Evolutionary conservation across 1,284 basidiomycete genomes (phyloP), one percentile per base, ranked within the genome.

Genomic region (Phaffia rhodozyma): DNA sequence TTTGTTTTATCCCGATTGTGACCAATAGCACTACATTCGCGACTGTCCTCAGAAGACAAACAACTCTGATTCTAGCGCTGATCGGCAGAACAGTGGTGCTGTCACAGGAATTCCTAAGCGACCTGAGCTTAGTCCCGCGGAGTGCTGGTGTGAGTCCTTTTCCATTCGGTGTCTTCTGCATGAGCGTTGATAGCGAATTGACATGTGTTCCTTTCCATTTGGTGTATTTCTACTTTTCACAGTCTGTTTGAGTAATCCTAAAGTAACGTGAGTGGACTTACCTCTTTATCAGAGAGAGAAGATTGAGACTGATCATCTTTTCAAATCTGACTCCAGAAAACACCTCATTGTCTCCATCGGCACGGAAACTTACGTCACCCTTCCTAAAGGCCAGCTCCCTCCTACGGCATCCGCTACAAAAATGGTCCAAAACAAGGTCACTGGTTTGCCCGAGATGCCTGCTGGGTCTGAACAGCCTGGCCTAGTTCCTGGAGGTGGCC

Each of bases 291-390:
- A 13, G 18, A 20, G 7, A 27, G 6, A 27, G 18, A 53, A 27
- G 32, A 53, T 18, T 2, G 25, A 30, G n/a, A 32, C 32, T n/a
- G 20, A 61, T 3, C 3, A 38, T 5, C 27, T 9, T 30, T n/a
- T 55, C 56, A 47, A 29, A 43, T 25, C 25, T 66, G 38, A 66
- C 29, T 51, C 63, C 29, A 91, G 89, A 58, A 97, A 97, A 77
- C 90, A 97, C 70, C 83, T 97, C 64, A 92, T 97, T 67, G 88
- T 91, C 30, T 86, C 87, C 0, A 94, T 97, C 71, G 93, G 92
- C 21, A 76, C 80, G 2, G 93, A 97, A 75, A 90, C 89, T 69
- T 97, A 97, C 76, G 77, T 96, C 55, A 93, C 93, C 0, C 77
- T 97, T 30, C 89, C 92, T 0, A 96, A 94, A 75, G 92, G 92